Base-by-base conservation (phyloP, 441 rosid genomes). In the Jatropha podagrica region DNA sequence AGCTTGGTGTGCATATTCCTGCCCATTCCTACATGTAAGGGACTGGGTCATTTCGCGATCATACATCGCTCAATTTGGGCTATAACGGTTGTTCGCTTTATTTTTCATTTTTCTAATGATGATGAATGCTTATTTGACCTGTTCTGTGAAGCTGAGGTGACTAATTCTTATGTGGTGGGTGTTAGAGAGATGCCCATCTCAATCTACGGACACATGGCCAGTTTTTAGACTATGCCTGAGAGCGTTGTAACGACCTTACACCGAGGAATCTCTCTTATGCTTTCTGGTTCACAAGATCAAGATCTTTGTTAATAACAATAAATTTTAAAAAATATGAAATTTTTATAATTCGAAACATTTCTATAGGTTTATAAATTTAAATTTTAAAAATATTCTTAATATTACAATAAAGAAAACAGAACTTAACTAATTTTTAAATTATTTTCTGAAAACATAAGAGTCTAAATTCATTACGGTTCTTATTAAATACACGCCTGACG, bases 231-330 rank as follows among this genome's bases (percentile, higher is more conserved):
- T 41, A 20, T 56, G 70, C 77, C 20, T 17, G 37, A 72, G 41
- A 41, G 46, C 27, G 41, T 71, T 72, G 26, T 72, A 72, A 62
- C 75, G 5, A 4, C 60, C 60, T 37, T n/a, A 63, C 61, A 49
- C 12, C 76, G 46, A 54, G 72, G 41, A 40, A 49, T 49, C 42
- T 14, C 56, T 71, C 71, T 11, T 13, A 14, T 41, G 37, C 42
- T 17, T 77, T 68, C 13, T 61, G 68, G 80, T 56, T 68, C 80
- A 71, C 72, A 62, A 42, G 6, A 38, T 48, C 15, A 56, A 18
- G 27, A 20, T 52, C 0, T 17, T 52, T 32, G 32, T 32, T 32
- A 32, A 32, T 32, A 32, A 32, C 32, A 32, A 32, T 32, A 32
- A 32, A 32, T 32, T 32, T 32, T 32, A 32, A 32, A 32, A 32